Base-by-base conservation (phyloP, 805 yeast genomes). In the Hanseniaspora lachancei region DNA sequence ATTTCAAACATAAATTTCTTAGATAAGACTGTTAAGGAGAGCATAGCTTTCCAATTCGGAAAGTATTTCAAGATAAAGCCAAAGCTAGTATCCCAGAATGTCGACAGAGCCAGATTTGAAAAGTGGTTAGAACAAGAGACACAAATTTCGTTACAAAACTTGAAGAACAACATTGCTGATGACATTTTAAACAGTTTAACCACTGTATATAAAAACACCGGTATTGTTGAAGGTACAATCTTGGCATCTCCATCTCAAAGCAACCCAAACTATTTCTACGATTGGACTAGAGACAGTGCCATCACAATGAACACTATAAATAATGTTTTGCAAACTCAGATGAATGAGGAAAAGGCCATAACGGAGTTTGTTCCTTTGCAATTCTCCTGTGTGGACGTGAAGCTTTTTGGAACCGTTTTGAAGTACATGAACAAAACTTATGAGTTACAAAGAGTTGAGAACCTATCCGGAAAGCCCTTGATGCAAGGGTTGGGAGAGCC, bases 211-310 rank as follows among this genome's bases (percentile, higher is more conserved):
- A 24, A 32, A 27, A 5, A 32, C 9, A 6, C 16, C 1, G 15
- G 68, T 47, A 80, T 82, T 2, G 71, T 77, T 0, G 62, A 67
- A 5, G 97, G 97, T 29, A 86, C 79, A 2, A 84, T 88, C 3
- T 75, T 89, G 60, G 97, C 97, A 0, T 81, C 93, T 10, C 95
- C 96, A 9, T 87, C 95, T 0, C 77, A 67, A 53, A 2, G 50
- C 0, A 60, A 73, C 21, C 97, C 97, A 0, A 76, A 91, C 68
- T 91, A 91, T 68, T 89, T 79, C 63, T 91, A 77, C 64, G 95
- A 86, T 64, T 91, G 97, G 97, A 76, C 79, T 4, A 76, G 97
- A 64, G 97, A 91, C 66, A 80, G 89, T 36, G 96, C 96, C 0
- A 77, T 91, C 52, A 82, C 95, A 0, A 74, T 84, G 43, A 77